Evolutionary conservation across 768 basidiomycete genomes (phyloP).

Genomic region (Lanmaoa rubissima): DNA sequence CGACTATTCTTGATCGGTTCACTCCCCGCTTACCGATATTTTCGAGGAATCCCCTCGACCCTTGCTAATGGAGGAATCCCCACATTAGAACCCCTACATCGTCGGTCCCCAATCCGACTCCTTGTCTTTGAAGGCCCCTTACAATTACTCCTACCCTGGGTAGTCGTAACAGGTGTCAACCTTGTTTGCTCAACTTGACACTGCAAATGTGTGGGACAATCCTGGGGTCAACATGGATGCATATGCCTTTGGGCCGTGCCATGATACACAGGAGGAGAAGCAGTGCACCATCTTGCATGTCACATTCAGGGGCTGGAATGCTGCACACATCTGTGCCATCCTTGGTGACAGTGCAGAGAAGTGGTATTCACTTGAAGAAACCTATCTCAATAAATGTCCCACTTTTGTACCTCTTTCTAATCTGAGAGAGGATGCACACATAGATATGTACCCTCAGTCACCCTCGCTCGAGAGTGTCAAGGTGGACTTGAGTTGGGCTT

Average conservation of each 20-base stretch:
- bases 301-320: conserved; percentile 73
- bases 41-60: too few species aligned
- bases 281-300: conserved; percentile 67
- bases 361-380: conserved; percentile 76
- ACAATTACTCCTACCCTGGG: too few species aligned
- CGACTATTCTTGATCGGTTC: too few species aligned
- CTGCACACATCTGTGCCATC: conserved; percentile 58
- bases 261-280: conserved; percentile 38
- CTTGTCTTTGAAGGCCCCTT: too few species aligned
- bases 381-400: conserved; percentile 17
- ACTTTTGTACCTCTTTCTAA: not conserved
- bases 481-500: conserved; percentile 3
- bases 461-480: conserved; percentile 7
- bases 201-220: conserved; percentile 59
- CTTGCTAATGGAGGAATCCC: too few species aligned
- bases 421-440: not conserved
- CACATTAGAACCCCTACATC: too few species aligned
- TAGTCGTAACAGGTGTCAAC: too few species aligned
- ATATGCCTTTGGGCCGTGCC: conserved; percentile 53
- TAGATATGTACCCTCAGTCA: not conserved
- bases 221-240: conserved; percentile 51
- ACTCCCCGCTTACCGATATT: too few species aligned
- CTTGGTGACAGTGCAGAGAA: conserved; percentile 70
- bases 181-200: conserved; percentile 70
- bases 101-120: too few species aligned